Evolutionary conservation across 1,284 basidiomycete genomes (phyloP), one percentile per base, ranked within the genome.

Genomic region (Puccinia coronata): DNA sequence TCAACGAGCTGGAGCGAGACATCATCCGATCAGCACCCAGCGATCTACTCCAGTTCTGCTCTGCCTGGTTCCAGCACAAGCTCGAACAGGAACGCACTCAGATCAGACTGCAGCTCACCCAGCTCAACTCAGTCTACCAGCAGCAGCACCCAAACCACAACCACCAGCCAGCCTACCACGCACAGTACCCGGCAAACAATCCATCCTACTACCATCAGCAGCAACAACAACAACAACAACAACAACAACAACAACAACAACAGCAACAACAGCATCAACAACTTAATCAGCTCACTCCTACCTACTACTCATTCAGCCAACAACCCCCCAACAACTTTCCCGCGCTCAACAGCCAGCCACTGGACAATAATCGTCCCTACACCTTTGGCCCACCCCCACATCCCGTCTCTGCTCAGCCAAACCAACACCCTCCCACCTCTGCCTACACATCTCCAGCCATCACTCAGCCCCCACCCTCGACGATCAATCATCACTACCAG

Each of bases 331-430:
- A 43, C 34, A 59, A 47, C 73, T 61, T 61, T n/a, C 57, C 59
- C 16, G 34, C 51, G 12, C 28, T 39, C 1, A 53, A 70, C 25
- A 73, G 70, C 65, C 82, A 83, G 74, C 65, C 55, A 73, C 63
- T 55, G 34, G 18, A 72, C 5, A 53, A 43, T n/a, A 55, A 53
- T 49, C 31, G n/a, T 12, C 47, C 23, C 41, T 69, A 63, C 34
- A 43, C 57, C 67, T 71, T 43, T 31, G 34, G 23, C 39, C 55
- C 34, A 11, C 9, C 16, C 31, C 49, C 16, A 9, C 2, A 49
- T 63, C 53, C 14, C 81, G 80, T 12, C 59, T 61, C 23, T 82
- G 83, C 70, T 49, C 82, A 76, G 72, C 81, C 55, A 59, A 75
- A 25, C 41, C 73, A 41, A 20, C 53, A n/a, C 23, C 14, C 41